A percentile compares a stretch with the other conserved stretches of the same genome.
Evolutionary conservation across 2,329 filamentous ascomycete genomes (phyloP).

Genomic region (Neurospora sp.): DNA sequence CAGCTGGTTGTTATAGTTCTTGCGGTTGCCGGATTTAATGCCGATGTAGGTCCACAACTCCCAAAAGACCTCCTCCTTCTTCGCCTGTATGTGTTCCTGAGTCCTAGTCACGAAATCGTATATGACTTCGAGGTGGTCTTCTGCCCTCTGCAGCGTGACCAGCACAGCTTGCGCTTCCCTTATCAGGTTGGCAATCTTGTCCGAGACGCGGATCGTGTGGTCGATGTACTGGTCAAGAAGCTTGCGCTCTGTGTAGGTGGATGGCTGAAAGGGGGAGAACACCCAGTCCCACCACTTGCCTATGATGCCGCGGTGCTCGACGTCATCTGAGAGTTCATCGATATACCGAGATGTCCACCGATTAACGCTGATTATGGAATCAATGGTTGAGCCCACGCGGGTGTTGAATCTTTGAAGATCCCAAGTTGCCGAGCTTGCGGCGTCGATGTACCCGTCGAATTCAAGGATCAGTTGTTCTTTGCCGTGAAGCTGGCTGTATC

Average conservation of each 20-base stretch:
- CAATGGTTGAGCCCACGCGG: conserved; percentile 62
- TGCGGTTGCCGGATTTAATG: conserved; percentile 51
- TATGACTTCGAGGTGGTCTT: conserved; percentile 60
- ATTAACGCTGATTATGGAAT: conserved; percentile 65
- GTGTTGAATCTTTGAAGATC: conserved; percentile 68
- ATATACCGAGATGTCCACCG: conserved; percentile 64
- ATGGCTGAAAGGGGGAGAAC: conserved; percentile 53
- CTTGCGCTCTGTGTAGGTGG: conserved; percentile 47
- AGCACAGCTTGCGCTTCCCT: conserved; percentile 60
- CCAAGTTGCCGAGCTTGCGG: conserved; percentile 51
- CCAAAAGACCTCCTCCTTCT: conserved; percentile 57
- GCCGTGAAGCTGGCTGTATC: conserved; percentile 56
- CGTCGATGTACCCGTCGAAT: conserved; percentile 66
- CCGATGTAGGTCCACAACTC: conserved; percentile 67
- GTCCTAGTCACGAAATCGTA: conserved; percentile 58
- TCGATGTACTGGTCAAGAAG: conserved; percentile 66
- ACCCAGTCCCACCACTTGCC: conserved; percentile 33
- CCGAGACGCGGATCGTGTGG: conserved; percentile 59
- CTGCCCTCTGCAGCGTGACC: conserved; percentile 53
- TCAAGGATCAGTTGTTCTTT: conserved; percentile 64
- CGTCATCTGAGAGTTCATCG: conserved; percentile 43
- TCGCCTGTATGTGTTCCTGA: conserved; percentile 44
- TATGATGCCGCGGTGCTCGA: conserved; percentile 22
- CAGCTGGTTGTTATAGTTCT: conserved; percentile 54
- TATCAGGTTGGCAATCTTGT: conserved; percentile 59